phyloP scores from a whole-genome alignment of 2,329 filamentous ascomycete genomes.

The Clonostachys solani region DNA sequence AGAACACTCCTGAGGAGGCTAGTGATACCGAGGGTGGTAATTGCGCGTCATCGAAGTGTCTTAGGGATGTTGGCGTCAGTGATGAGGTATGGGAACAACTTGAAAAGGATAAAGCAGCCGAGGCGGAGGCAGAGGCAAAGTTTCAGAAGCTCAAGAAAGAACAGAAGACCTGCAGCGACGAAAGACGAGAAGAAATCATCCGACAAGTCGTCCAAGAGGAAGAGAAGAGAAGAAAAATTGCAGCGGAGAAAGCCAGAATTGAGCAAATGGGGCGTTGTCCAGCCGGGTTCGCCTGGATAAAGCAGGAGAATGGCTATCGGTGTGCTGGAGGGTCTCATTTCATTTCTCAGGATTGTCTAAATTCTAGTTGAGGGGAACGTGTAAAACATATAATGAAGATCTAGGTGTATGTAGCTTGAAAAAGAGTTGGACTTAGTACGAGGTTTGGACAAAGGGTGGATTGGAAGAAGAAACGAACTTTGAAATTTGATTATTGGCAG shows the following conservation, averaged over 20 bases:
- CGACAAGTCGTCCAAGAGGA: constrained; percentile 30
- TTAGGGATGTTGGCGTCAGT: constrained; percentile 52
- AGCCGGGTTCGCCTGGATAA: constrained; percentile 57
- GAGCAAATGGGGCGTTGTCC: constrained; percentile 49
- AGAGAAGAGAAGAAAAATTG: constrained; percentile 27
- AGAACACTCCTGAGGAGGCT: background rate
- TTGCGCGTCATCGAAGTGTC: background rate
- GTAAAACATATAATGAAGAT: no score
- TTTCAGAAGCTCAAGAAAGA: constrained; percentile 24
- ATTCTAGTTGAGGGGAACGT: no score
- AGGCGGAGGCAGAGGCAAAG: constrained; percentile 28
- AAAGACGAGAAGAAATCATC: constrained; percentile 26
- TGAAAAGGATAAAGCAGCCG: constrained; percentile 38
- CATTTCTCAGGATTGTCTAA: background rate
- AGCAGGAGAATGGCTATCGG: constrained; percentile 51
- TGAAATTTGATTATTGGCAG: no score
- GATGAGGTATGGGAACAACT: constrained; percentile 60
- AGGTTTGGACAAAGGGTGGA: no score
- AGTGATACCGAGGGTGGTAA: background rate
- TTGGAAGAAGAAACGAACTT: no score
- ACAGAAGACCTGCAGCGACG: constrained; percentile 17
- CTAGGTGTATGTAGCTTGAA: no score
- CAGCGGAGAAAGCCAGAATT: constrained; percentile 41
- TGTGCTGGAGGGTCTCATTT: constrained; percentile 60
- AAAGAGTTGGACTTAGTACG: no score